Conservation (phyloP, 2,329 filamentous ascomycete species). For the Setomelanomma holmii region DNA sequence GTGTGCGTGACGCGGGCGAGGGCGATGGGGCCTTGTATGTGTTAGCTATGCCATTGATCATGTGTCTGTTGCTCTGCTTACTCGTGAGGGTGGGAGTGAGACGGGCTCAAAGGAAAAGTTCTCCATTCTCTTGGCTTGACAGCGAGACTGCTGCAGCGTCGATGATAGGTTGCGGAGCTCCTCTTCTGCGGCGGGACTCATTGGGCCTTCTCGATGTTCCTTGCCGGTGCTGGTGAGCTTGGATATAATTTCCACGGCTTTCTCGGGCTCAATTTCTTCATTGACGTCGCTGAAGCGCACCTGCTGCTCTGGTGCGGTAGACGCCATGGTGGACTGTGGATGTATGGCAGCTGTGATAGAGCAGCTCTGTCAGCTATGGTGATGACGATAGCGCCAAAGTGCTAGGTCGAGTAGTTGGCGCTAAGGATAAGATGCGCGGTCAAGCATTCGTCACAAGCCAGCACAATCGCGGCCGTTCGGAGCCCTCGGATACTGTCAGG, state of each 20-base stretch:
- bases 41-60: slow-evolving; percentile 26
- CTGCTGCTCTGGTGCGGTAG: slow-evolving; percentile 35
- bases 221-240: slow-evolving; percentile 33
- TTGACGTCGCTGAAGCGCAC: slow-evolving; percentile 51
- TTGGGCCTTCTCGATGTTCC: slow-evolving; percentile 29
- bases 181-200: slow-evolving; percentile 60
- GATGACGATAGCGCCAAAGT: slow-evolving; percentile 30
- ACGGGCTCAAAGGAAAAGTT: slow-evolving; percentile 91
- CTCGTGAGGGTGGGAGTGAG: slow-evolving; percentile 83
- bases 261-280: slow-evolving; percentile 48
- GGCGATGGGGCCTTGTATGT: slow-evolving; percentile 57
- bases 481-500: neutral
- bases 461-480: slow-evolving; percentile 5
- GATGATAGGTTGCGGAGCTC: slow-evolving; percentile 75
- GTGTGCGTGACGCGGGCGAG: slow-evolving; percentile 52
- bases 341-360: slow-evolving; percentile 4
- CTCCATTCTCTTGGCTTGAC: slow-evolving; percentile 83
- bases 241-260: slow-evolving; percentile 41
- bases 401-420: slow-evolving; percentile 18
- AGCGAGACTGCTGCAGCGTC: slow-evolving; percentile 73
- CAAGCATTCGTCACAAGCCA: slow-evolving; percentile 8
- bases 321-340: slow-evolving; percentile 33
- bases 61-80: slow-evolving; percentile 57
- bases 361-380: slow-evolving; percentile 16
- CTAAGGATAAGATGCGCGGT: neutral